Base-by-base conservation (phyloP, 1,284 basidiomycete genomes). In the Moesziomyces globuligerus region DNA sequence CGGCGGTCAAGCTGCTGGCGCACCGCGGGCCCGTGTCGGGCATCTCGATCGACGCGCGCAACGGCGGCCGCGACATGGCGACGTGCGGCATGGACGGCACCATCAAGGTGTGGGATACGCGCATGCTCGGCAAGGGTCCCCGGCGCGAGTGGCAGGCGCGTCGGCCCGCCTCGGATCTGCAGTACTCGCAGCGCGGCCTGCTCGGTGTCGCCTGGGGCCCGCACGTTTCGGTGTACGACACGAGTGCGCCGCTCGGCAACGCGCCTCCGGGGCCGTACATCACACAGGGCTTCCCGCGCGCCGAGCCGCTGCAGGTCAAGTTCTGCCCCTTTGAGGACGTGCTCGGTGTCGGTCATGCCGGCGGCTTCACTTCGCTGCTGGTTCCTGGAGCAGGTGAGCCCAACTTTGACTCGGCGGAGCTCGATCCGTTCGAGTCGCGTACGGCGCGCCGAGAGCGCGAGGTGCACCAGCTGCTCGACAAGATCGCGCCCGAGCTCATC, bases 401-500 rank as follows among this genome's bases (percentile, higher is more conserved):
- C 41, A 94, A 96, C 85, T 97, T 94, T 81, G 95, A 98, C 83
- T 91, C 91, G 57, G 84, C 86, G 21, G 95, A 98, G 84, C 91
- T 92, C 0, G 94, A 98, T 87, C 93, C 95, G 4, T 98, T 90
- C 85, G 94, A 98, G 83, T 89, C 90, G 74, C 90, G 88, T 83
- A 89, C 88, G 60, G 87, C 90, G 17, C 84, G 93, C 55, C 86
- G 92, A 47, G 96, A 98, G 85, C 87, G 92, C 65, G 96, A 99
- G 83, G 93, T 98, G 69, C 90, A 91, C 80, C 87, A 86, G 38
- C 86, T 98, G 29, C 84, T 98, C 72, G 95, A 98, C 83, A 98
- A 98, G 91, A 90, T 98, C 66, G 91, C 91, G 84, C 90, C 93
- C 4, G 94, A 97, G 70, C 89, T 96, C 85, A 98, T 99, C 76